Conservation (phyloP, 2,329 filamentous ascomycete genomes). For the Arthrinium phaeospermum region DNA sequence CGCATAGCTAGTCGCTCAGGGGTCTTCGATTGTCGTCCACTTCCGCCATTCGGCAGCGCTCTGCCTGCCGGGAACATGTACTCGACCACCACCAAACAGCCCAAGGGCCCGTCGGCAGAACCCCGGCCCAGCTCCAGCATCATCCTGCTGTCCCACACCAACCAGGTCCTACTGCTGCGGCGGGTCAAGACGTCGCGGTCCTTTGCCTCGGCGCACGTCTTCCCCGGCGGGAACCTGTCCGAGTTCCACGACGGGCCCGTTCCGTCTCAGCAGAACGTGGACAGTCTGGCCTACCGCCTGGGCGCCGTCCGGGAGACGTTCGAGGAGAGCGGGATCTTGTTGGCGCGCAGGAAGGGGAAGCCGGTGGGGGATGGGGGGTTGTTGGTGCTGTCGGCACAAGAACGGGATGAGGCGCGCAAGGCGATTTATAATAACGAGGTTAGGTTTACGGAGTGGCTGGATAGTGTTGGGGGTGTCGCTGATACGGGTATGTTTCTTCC, state of each 20-base stretch:
- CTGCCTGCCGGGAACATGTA: neutral
- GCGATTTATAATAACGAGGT: slow-evolving; percentile 70
- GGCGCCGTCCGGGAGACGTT: slow-evolving; percentile 91
- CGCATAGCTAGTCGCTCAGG: neutral
- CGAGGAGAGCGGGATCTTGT: slow-evolving; percentile 89
- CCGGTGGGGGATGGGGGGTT: slow-evolving; percentile 53
- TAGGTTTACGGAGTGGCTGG: slow-evolving; percentile 71
- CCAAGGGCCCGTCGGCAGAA: slow-evolving; percentile 42
- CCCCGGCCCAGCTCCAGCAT: slow-evolving; percentile 63
- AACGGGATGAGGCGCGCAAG: slow-evolving; percentile 69
- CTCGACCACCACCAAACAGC: slow-evolving; percentile 29
- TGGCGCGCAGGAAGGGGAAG: slow-evolving; percentile 57
- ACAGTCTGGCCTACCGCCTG: slow-evolving; percentile 76
- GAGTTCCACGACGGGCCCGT: slow-evolving; percentile 73
- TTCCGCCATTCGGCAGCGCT: neutral
- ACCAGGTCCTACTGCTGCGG: slow-evolving; percentile 87
- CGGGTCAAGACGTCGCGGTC: slow-evolving; percentile 82
- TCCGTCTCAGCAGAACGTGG: slow-evolving; percentile 67
- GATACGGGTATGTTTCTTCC: slow-evolving; percentile 63
- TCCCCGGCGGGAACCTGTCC: slow-evolving; percentile 88
- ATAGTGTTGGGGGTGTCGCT: slow-evolving; percentile 59
- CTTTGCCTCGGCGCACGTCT: slow-evolving; percentile 93
- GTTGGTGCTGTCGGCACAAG: slow-evolving; percentile 63
- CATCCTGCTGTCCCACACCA: slow-evolving; percentile 81
- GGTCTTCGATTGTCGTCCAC: no score